Base-by-base conservation (phyloP, 176 grass and related monocot species). In the Panicum miliaceum region DNA sequence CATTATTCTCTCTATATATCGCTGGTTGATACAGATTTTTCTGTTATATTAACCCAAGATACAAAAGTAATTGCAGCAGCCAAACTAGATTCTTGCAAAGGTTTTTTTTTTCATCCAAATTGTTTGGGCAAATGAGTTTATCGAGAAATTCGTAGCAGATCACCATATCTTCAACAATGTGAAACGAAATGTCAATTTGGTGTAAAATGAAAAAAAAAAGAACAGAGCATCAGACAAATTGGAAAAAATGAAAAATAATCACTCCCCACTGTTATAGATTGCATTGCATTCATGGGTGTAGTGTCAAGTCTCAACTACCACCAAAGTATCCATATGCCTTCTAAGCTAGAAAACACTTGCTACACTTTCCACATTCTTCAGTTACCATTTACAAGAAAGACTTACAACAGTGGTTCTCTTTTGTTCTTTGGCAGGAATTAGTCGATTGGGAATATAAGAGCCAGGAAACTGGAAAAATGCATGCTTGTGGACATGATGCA, bases 391-490 rank as follows among this genome's bases (percentile, higher is more conserved):
- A 5, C 2, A 1, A 23, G 35, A 10, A 29, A 43, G 12, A 69
- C 26, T 73, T 73, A 51, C 7, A 23, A 8, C 20, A 18, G 15
- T 5, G 51, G 16, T 34, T 2, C 2, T 4, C 2, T 8, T 11
- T 43, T n/a, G 2, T 23, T 3, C 20, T 54, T 54, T 62, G 66
- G 26, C 51, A 97, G 94, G 94, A 97, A 80, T 12, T 94, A 62
- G 88, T 94, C 11, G 94, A 92, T 2, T 97, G 90, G 92, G 92
- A 97, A 48, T 66, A 92, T 79, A 94, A 84, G 90, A 97, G 94
- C 80, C 88, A 89, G 37, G 81, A 89, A 73, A 40, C 40, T 37
- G 94, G 94, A 12, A 79, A 89, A 58, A 97, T 94, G 94, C 92
- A 97, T 77, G 92, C 58, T 13, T 97, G 94, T 2, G 92, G 94